These are phyloP conservation scores for Trichosporon sp. DNA, from an alignment of 1,284 basidiomycete species.

Conservation along the genomic window DNA sequence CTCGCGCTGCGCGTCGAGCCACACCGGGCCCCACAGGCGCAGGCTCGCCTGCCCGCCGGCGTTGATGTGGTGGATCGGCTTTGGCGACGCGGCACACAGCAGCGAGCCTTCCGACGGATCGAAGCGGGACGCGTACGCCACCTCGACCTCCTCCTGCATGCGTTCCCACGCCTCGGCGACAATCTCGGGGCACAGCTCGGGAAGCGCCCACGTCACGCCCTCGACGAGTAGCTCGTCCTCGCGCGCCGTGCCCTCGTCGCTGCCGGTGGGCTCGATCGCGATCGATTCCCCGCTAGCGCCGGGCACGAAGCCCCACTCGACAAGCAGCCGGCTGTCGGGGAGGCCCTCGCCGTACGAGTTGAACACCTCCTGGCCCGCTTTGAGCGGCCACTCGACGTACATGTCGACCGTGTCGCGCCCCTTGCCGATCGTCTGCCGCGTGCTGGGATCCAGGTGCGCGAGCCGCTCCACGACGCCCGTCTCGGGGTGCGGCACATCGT, in stretches of 20 bases:
- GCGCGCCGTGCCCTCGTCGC: background rate
- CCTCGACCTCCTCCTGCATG: slow-evolving; percentile 4
- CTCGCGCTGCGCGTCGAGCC: slow-evolving; percentile 8
- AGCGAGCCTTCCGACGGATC: slow-evolving; percentile 7
- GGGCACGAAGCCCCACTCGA: slow-evolving; percentile 65
- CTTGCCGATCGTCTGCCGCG: slow-evolving; percentile 11
- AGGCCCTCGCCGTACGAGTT: slow-evolving; percentile 75
- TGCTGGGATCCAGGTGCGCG: slow-evolving; percentile 24
- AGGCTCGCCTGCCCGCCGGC: slow-evolving; percentile 23
- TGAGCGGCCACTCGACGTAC: slow-evolving; percentile 30
- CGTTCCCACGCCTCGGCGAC: slow-evolving; percentile 10
- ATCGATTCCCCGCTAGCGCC: slow-evolving; percentile 7
- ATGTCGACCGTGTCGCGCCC: slow-evolving; percentile 44
- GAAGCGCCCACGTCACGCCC: slow-evolving; percentile 31
- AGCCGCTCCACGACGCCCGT: slow-evolving; percentile 24
- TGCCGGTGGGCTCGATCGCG: background rate
- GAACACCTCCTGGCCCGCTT: slow-evolving; percentile 62
- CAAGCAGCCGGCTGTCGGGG: slow-evolving; percentile 65
- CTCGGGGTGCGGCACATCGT: slow-evolving; percentile 55
- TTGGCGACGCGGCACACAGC: slow-evolving; percentile 7
- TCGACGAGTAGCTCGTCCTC: slow-evolving; percentile 18
- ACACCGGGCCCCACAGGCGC: slow-evolving; percentile 22
- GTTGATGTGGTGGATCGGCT: slow-evolving; percentile 24
- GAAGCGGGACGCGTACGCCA: background rate
- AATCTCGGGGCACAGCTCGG: slow-evolving; percentile 22